Evolutionary conservation across 106 monocot genomes (phyloP), one percentile per base, ranked within the genome.

Genomic region (Allium sativum): DNA sequence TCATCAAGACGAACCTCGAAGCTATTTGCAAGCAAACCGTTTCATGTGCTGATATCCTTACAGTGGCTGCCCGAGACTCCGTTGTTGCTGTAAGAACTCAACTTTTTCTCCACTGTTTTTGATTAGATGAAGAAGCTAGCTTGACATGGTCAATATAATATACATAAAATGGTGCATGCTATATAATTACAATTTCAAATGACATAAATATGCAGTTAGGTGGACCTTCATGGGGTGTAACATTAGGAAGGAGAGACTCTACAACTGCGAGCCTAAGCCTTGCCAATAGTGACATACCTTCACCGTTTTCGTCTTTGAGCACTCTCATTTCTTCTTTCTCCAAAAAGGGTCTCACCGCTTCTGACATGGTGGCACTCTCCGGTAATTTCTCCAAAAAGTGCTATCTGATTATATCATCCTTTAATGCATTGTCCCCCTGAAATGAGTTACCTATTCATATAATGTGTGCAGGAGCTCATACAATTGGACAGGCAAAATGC

Each of bases 1-100:
- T 1, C 9, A 78, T 86, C 55, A 86, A 86, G 52, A 15, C 65
- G 12, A 10, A 59, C 12, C 18, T 59, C 12, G 59, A 59, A 21
- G 12, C 9, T 12, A 42, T 21, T 40, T 6, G 53, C 52, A 0
- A 70, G 73, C 11, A 61, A 79, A 19, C 3, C 12, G 69, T 84
- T n/a, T 86, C 81, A 3, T 81, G 85, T 42, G 81, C 85, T 10
- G 85, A 86, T 55, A 81, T 86, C 11, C 14, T 86, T 2, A 81
- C 85, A 7, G 58, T 86, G 10, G 78, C 85, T 5, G 78, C 81
- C 4, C 71, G 77, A 15, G 81, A 86, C 12, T 80, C 80, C 10
- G 63, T 84, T 14, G 76, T 66, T 13, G 68, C 18, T 12, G 84
- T 80, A 12, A 57, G 68, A 58, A 45, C 19, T 10, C 1, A 53